phyloP scores from a whole-genome alignment of 2,329 filamentous ascomycete genomes.

The Penicillium rolfsii region DNA sequence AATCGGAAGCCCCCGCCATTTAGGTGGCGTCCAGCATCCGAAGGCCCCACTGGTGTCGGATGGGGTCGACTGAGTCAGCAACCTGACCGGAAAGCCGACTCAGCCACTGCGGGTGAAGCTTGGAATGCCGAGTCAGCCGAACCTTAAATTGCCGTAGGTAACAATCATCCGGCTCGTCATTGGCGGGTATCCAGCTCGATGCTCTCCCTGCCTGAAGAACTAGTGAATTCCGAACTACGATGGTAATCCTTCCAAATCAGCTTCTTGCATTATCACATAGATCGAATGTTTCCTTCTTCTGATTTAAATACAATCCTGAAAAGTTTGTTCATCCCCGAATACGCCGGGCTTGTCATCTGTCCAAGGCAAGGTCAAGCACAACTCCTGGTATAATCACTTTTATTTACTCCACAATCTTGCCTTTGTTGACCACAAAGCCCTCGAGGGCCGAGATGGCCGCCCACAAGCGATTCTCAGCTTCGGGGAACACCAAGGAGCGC shows the following conservation, averaged over 20 bases:
- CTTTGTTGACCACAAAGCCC: slow-evolving; percentile 92
- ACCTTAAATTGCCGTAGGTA: slow-evolving; percentile 11
- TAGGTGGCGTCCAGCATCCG: slow-evolving; percentile 18
- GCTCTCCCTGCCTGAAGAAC: background rate
- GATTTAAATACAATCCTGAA: slow-evolving; percentile 1
- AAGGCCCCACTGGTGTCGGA: slow-evolving; percentile 23
- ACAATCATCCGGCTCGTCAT: slow-evolving; percentile 18
- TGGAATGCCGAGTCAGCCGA: slow-evolving; percentile 15
- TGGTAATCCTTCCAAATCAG: background rate
- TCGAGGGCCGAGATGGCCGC: slow-evolving; percentile 84
- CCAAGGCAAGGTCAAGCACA: background rate
- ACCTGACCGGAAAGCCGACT: slow-evolving; percentile 4
- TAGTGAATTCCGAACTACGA: background rate
- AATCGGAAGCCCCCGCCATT: slow-evolving; percentile 19
- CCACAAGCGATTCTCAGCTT: slow-evolving; percentile 95
- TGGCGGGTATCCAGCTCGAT: slow-evolving; percentile 5
- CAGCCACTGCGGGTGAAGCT: background rate
- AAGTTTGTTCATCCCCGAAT: background rate
- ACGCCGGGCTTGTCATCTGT: slow-evolving; percentile 1
- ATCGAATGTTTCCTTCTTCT: background rate
- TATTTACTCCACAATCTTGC: slow-evolving; percentile 61
- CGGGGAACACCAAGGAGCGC: slow-evolving; percentile 84
- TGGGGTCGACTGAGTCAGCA: slow-evolving; percentile 13
- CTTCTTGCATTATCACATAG: background rate
- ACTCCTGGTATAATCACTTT: slow-evolving; percentile 3